Evolutionary conservation across 73 alveolate species (phyloP).

Genomic region (Paramecium primaurelia): DNA sequence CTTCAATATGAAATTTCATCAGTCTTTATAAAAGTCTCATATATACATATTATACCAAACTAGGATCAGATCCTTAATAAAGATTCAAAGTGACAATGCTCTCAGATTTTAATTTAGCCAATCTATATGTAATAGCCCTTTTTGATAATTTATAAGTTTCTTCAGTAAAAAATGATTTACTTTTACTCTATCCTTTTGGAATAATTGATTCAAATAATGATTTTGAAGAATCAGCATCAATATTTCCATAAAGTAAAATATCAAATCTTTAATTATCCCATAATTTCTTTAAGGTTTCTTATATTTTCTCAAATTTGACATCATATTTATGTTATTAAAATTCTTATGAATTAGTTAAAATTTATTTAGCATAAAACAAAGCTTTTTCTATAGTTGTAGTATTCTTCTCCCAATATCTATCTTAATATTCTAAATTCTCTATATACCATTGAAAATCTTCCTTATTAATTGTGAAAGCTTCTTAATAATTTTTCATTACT

Average conservation of each 20-base stretch:
- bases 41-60: background rate
- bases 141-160: slow-evolving; percentile 10
- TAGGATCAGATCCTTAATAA: slow-evolving; percentile 32
- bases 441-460: background rate
- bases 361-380: background rate
- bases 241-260: background rate
- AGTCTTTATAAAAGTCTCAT: background rate
- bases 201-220: background rate
- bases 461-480: background rate
- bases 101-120: background rate
- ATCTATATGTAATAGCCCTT: background rate
- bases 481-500: background rate
- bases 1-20: slow-evolving; percentile 29
- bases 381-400: slow-evolving; percentile 4
- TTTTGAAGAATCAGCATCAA: background rate
- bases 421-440: background rate
- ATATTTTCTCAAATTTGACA: background rate
- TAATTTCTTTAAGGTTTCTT: background rate
- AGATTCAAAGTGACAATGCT: slow-evolving; percentile 24
- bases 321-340: background rate
- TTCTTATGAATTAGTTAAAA: background rate
- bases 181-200: background rate
- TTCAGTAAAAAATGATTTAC: background rate
- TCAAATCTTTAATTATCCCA: background rate
- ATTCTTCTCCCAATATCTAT: background rate